Conservation (phyloP, 2,329 filamentous ascomycete genomes). For the Claviceps quebecensis region DNA sequence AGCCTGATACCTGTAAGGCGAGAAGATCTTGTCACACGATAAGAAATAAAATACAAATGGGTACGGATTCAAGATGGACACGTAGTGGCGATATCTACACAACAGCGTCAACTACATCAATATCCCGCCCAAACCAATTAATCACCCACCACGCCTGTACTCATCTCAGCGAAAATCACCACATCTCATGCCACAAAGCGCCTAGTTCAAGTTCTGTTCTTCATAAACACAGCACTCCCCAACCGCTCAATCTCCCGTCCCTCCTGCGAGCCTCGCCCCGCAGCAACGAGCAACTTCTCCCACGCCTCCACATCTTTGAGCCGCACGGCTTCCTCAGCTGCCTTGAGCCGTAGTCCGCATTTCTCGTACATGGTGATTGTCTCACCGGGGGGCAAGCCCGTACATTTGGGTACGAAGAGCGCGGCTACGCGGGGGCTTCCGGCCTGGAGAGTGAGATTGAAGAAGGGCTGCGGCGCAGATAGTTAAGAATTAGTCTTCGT, state of each 20-base stretch:
- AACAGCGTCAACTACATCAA: no score
- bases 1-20: no score
- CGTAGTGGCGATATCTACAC: no score
- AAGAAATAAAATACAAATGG: no score
- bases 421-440: slow-evolving; percentile 81
- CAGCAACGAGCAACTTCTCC: slow-evolving; percentile 58
- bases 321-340: slow-evolving; percentile 81
- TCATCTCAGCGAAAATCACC: neutral
- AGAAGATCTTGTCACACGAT: no score
- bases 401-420: slow-evolving; percentile 79
- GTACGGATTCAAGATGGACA: no score
- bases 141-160: no score
- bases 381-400: slow-evolving; percentile 50
- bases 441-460: slow-evolving; percentile 73
- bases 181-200: neutral
- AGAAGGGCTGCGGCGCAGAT: slow-evolving; percentile 53
- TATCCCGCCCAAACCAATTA: no score
- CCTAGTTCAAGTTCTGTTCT: slow-evolving; percentile 6
- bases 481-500: neutral
- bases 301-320: slow-evolving; percentile 66
- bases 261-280: slow-evolving; percentile 52
- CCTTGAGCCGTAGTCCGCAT: slow-evolving; percentile 77
- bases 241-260: slow-evolving; percentile 72
- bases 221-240: slow-evolving; percentile 44
- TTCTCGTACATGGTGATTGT: slow-evolving; percentile 90